These are phyloP conservation scores for Graphiopsis chlorocephala DNA, from an alignment of 2,329 filamentous ascomycete genomes.

Conservation along the genomic window DNA sequence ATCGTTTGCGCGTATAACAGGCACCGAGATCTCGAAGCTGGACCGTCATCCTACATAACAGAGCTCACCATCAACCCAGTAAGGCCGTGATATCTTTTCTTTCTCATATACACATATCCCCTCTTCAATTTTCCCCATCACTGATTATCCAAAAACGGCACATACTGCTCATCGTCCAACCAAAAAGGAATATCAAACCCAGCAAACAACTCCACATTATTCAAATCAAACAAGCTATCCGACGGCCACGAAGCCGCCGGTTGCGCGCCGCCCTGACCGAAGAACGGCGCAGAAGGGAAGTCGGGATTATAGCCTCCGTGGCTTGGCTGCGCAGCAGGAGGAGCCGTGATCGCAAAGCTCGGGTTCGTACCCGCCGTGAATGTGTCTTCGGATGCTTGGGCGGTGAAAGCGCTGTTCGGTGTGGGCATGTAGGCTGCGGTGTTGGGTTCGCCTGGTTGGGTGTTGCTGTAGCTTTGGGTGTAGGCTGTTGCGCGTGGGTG, in stretches of 20 bases:
- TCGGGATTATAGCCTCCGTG: constrained; percentile 12
- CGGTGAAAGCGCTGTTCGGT: neutral
- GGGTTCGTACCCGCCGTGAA: neutral
- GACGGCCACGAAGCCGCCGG: constrained; percentile 6
- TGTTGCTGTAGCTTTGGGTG: neutral
- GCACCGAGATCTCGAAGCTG: neutral
- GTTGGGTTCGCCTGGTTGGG: neutral
- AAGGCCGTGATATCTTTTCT: neutral
- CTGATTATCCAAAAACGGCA: constrained; percentile 12
- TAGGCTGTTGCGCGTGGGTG: neutral
- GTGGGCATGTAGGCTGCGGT: constrained; percentile 9
- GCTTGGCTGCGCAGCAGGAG: neutral
- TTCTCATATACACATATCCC: neutral
- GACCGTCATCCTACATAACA: neutral
- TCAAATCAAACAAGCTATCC: constrained; percentile 15
- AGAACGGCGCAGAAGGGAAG: constrained; percentile 12
- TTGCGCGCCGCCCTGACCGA: neutral
- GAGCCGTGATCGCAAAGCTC: neutral
- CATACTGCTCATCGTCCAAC: constrained; percentile 36
- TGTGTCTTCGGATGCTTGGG: constrained; percentile 1
- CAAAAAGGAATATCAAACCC: constrained; percentile 38
- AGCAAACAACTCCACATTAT: constrained; percentile 31
- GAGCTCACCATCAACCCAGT: neutral
- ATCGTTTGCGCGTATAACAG: neutral
- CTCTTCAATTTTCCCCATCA: neutral